phyloP scores from a whole-genome alignment of 352 stramenopile species.

The Phytophthora boehmeriae region DNA sequence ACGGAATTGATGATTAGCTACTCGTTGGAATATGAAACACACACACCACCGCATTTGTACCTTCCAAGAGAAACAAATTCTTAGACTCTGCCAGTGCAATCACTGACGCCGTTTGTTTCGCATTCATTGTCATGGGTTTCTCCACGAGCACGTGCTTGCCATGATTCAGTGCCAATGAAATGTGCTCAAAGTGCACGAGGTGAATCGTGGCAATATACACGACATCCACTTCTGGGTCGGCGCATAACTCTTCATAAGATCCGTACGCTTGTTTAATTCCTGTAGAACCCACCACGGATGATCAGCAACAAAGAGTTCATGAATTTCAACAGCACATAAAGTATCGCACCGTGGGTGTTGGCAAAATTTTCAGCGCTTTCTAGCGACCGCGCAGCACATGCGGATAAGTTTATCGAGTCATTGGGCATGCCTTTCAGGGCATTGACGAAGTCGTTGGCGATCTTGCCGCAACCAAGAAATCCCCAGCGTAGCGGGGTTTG shows the following conservation, averaged over 20 bases:
- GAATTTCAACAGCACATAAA: not conserved
- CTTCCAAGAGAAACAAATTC: conserved; percentile 71
- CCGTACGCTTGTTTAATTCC: conserved; percentile 59
- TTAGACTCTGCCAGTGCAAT: conserved; percentile 26
- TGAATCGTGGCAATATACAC: conserved; percentile 92
- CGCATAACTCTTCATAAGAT: conserved; percentile 79
- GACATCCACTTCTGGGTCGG: conserved; percentile 81
- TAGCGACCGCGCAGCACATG: conserved; percentile 56
- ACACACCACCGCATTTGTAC: conserved; percentile 28
- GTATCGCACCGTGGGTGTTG: conserved; percentile 40
- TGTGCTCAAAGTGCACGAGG: conserved; percentile 67
- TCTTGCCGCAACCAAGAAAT: conserved; percentile 67
- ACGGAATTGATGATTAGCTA: no score
- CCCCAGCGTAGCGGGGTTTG: conserved; percentile 56
- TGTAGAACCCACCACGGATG: not conserved
- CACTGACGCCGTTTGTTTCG: conserved; percentile 67
- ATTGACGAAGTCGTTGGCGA: conserved; percentile 64
- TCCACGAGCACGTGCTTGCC: conserved; percentile 91
- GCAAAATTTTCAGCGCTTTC: conserved; percentile 50
- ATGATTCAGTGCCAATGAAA: conserved; percentile 62
- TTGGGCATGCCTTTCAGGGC: conserved; percentile 31
- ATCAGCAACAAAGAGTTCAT: not conserved
- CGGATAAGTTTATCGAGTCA: conserved; percentile 26
- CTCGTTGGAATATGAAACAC: no score
- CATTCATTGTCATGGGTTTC: conserved; percentile 89